Conservation (phyloP, 768 basidiomycete genomes). For the Rhodotorula kratochvilovae region DNA sequence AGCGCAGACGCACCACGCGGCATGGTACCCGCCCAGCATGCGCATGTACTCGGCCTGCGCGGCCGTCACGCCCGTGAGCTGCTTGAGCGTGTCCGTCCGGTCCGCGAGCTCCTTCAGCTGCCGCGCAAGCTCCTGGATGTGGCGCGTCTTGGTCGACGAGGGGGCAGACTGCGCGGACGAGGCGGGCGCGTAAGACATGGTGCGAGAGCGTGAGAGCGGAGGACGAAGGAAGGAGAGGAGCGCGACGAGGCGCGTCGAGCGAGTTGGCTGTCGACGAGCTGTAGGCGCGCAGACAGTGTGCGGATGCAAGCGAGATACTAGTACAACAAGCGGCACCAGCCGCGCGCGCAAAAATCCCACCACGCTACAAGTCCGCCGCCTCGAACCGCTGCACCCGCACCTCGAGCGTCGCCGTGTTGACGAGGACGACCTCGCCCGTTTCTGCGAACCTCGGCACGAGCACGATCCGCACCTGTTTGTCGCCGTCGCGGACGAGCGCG, state of each 20-base stretch:
- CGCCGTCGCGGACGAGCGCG: slow-evolving; percentile 59
- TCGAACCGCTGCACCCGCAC: slow-evolving; percentile 51
- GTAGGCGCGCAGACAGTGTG: too few relatives aligned
- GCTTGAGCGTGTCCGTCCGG: slow-evolving; percentile 29
- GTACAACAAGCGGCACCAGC: background rate
- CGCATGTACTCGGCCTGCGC: slow-evolving; percentile 38
- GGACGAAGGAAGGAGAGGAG: too few relatives aligned
- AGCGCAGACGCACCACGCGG: slow-evolving; percentile 17
- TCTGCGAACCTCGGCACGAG: slow-evolving; percentile 74
- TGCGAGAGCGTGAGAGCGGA: background rate
- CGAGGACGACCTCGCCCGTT: slow-evolving; percentile 70
- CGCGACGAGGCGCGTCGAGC: too few relatives aligned
- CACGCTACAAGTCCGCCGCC: background rate
- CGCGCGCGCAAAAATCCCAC: background rate
- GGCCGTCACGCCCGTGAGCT: slow-evolving; percentile 18
- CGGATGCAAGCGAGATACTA: too few relatives aligned
- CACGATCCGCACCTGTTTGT: slow-evolving; percentile 57
- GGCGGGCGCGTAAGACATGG: slow-evolving; percentile 3
- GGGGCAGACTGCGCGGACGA: background rate
- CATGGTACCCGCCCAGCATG: slow-evolving; percentile 23
- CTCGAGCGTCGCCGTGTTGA: slow-evolving; percentile 72
- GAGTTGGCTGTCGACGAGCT: too few relatives aligned
- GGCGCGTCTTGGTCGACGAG: slow-evolving; percentile 5
- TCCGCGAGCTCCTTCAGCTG: slow-evolving; percentile 45
- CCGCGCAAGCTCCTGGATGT: slow-evolving; percentile 23